Percentiles rank a stretch among this genome's conserved stretches.
These are phyloP conservation scores for Fusarium buxicola DNA, from an alignment of 2,329 filamentous ascomycete species.

Conservation along the genomic window DNA sequence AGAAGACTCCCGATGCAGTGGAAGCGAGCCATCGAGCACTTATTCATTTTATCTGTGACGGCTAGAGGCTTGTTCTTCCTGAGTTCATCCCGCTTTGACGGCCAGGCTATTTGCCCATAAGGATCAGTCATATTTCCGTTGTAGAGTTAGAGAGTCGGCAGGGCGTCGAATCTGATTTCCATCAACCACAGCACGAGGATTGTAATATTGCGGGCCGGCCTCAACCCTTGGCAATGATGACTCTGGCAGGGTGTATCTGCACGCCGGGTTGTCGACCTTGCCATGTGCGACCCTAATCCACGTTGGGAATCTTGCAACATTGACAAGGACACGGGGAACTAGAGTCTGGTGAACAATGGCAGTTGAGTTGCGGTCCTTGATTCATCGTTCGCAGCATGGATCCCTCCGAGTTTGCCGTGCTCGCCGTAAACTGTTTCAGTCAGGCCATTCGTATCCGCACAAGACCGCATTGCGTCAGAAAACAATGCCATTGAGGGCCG, in stretches of 20 bases:
- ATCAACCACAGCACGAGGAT: slow-evolving; percentile 45
- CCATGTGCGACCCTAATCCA: slow-evolving; percentile 12
- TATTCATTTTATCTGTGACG: slow-evolving; percentile 44
- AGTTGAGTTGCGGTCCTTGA: slow-evolving; percentile 12
- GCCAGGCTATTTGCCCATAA: slow-evolving; percentile 20
- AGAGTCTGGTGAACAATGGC: slow-evolving; percentile 12
- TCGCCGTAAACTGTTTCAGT: slow-evolving; percentile 33
- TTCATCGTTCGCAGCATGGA: slow-evolving; percentile 26
- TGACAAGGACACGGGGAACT: slow-evolving; percentile 1
- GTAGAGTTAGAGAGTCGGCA: slow-evolving; percentile 21
- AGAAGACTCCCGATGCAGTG: slow-evolving; percentile 28
- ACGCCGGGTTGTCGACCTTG: background rate
- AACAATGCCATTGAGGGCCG: slow-evolving; percentile 19
- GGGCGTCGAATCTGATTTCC: slow-evolving; percentile 42
- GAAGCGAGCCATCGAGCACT: slow-evolving; percentile 31
- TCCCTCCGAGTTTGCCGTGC: slow-evolving; percentile 18
- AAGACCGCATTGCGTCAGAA: slow-evolving; percentile 28
- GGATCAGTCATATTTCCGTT: slow-evolving; percentile 27
- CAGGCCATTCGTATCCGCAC: slow-evolving; percentile 30
- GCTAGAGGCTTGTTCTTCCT: slow-evolving; percentile 36
- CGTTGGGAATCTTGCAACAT: slow-evolving; percentile 28
- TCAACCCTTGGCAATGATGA: slow-evolving; percentile 36
- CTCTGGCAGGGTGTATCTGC: slow-evolving; percentile 24
- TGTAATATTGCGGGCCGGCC: slow-evolving; percentile 39
- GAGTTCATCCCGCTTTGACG: slow-evolving; percentile 15